phyloP scores from a whole-genome alignment of 2,329 filamentous ascomycete species.

The Colletotrichum sp. region DNA sequence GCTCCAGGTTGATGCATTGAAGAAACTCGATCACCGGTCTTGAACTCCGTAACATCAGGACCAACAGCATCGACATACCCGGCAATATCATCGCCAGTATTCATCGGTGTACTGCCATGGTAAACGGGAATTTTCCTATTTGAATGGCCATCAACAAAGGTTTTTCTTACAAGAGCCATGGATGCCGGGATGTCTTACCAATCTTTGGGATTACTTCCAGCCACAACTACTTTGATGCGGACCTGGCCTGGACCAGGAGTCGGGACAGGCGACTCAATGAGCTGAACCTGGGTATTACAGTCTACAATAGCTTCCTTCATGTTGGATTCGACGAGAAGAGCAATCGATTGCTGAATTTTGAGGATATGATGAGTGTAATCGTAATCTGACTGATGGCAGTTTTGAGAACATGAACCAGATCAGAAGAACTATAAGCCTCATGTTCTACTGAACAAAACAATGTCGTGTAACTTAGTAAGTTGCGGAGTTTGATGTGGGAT shows the following conservation, averaged over 20 bases:
- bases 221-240: background rate
- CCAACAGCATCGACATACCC: conserved; percentile 23
- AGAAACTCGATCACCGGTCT: conserved; percentile 46
- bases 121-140: background rate
- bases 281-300: background rate
- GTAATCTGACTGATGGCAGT: background rate
- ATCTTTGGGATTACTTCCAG: background rate
- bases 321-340: background rate
- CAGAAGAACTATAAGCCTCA: background rate
- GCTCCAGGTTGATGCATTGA: conserved; percentile 54
- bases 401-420: background rate
- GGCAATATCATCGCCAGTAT: conserved; percentile 25
- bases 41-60: conserved; percentile 18
- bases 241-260: background rate
- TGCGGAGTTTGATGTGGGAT: background rate
- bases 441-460: background rate
- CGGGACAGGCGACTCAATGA: background rate
- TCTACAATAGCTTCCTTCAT: background rate
- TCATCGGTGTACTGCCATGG: background rate
- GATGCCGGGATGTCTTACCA: background rate
- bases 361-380: background rate
- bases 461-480: background rate
- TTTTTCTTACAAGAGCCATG: background rate
- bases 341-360: background rate
- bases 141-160: fast-evolving